Conservation (phyloP, 768 basidiomycete species). For the Pleurotus platypus region DNA sequence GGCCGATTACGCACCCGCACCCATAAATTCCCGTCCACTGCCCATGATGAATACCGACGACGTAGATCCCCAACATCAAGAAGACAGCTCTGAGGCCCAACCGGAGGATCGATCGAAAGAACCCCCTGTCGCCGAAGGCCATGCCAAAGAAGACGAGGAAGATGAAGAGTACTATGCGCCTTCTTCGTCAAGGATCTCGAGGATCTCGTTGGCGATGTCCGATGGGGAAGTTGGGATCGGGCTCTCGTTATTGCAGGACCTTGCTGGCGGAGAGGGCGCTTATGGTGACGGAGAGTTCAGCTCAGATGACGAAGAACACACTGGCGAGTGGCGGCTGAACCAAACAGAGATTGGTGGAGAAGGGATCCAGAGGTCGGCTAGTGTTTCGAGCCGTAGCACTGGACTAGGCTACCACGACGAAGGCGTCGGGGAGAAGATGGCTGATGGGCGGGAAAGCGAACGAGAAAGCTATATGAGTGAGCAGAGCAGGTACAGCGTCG, state of each 20-base stretch:
- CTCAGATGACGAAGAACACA: conserved; percentile 10
- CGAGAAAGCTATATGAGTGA: background rate
- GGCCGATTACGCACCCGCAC: no score
- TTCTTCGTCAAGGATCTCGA: conserved; percentile 14
- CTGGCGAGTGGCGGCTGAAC: background rate
- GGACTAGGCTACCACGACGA: background rate
- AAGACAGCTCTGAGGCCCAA: no score
- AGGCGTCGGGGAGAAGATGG: background rate
- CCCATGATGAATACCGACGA: no score
- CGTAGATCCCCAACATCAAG: no score
- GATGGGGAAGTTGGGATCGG: conserved; percentile 71
- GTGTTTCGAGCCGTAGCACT: background rate
- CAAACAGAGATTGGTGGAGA: background rate
- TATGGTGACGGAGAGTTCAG: conserved; percentile 14
- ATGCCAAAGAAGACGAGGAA: no score
- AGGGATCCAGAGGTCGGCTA: background rate
- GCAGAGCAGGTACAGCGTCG: background rate
- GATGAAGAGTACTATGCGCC: conserved; percentile 10
- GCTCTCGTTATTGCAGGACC: conserved; percentile 48
- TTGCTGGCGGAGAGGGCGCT: conserved; percentile 15
- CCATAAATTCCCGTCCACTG: no score
- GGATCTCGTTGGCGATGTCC: conserved; percentile 36
- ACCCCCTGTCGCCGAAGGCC: no score
- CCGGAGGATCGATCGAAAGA: no score
- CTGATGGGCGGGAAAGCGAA: background rate